Base-by-base conservation (phyloP, 2,329 filamentous ascomycete species). In the Ophiostoma montium region DNA sequence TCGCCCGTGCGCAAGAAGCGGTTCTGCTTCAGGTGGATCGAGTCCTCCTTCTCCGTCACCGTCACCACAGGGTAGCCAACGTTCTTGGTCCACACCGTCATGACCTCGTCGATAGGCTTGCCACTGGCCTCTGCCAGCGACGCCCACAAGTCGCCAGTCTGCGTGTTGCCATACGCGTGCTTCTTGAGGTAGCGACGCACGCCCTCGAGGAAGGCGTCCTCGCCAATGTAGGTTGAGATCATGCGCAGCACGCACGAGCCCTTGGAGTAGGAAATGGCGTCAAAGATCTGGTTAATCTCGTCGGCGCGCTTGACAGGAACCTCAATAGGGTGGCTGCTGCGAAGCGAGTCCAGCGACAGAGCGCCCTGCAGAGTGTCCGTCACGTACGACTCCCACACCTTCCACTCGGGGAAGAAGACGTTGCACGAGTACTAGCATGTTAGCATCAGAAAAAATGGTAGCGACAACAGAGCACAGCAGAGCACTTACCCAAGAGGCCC, bases 211-310 rank as follows among this genome's bases (percentile, higher is more conserved):
- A 96, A 96, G 16, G 78, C 74, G 39, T 95, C 87, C 64, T 96
- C 90, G 46, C 90, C 90, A 21, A 96, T 72, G 60, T 94, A 94
- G 56, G 88, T 94, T 18, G 90, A 95, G 56, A 96, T 89, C 90
- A 96, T 96, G 61, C 90, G 85, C 53, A 96, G 74, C 32, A 96
- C 89, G 58, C 88, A 94, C 11, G 89, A 95, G 16, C 90, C 90
- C 70, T 96, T 96, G 50, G 87, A 89, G 68, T 96, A 96, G 1
- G 90, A 95, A 57, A 96, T 96, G 54, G 88, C 86, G 62, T 96
- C 90, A 59, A 96, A 96, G 57, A 96, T 96, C 68, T 96, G 89
- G 67, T 95, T 95, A 64, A 96, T 89, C 66, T 96, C 88, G 58
- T 94, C 88, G 27, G 89, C 89, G 52, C 85, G 82, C 74, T 95